Evolutionary conservation across 2,329 filamentous ascomycete genomes (phyloP).

Genomic region (Monosporascus sp.): DNA sequence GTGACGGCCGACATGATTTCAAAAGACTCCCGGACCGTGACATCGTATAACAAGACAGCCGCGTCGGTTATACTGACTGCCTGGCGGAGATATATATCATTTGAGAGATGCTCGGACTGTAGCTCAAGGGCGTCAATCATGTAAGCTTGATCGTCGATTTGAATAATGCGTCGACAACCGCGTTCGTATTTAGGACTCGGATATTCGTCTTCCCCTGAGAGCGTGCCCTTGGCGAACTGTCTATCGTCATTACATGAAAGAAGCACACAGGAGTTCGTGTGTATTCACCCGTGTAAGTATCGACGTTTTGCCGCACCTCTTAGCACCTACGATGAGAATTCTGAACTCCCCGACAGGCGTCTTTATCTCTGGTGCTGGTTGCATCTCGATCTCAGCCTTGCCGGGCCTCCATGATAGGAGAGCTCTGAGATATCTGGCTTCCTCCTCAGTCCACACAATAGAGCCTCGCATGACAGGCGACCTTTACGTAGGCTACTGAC

Average conservation of each 20-base stretch:
- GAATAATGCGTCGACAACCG: conserved; percentile 28
- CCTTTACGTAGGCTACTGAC: neutral
- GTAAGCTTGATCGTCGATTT: conserved; percentile 26
- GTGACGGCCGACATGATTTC: conserved; percentile 6
- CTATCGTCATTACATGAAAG: conserved; percentile 1
- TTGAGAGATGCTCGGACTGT: conserved; percentile 25
- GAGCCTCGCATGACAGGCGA: conserved; percentile 8
- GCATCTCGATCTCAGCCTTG: conserved; percentile 16
- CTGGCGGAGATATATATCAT: conserved; percentile 28
- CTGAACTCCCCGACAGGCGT: conserved; percentile 30
- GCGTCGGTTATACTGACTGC: conserved; percentile 36
- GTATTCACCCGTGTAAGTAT: conserved; percentile 30
- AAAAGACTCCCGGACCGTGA: conserved; percentile 22
- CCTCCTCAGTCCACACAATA: conserved; percentile 33
- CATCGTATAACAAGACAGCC: conserved; percentile 25
- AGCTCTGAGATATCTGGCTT: conserved; percentile 34
- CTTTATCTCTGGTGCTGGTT: conserved; percentile 9
- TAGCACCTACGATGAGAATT: conserved; percentile 32
- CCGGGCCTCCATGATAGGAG: conserved; percentile 33
- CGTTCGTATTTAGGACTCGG: conserved; percentile 21
- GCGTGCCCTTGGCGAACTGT: conserved; percentile 28
- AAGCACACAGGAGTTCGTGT: neutral
- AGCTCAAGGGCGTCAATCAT: conserved; percentile 32
- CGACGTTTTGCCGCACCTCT: conserved; percentile 36
- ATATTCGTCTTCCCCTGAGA: conserved; percentile 17